phyloP scores from a whole-genome alignment of 164 flowering plant genomes.

The Macadamia integrifolia region DNA sequence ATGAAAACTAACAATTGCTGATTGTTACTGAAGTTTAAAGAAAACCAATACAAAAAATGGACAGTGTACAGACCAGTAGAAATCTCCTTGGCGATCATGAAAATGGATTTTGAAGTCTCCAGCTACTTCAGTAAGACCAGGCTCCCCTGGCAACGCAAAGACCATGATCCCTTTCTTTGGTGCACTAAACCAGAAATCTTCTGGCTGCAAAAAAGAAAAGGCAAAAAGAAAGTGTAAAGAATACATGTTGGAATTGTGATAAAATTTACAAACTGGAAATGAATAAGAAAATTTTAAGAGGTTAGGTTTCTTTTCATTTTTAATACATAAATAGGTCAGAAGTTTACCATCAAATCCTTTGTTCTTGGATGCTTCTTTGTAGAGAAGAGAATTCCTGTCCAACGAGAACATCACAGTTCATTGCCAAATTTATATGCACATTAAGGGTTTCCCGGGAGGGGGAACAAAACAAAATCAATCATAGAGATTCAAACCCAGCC shows the following conservation, averaged over 20 bases:
- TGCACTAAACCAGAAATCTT: conserved; percentile 91
- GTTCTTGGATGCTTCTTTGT: conserved; percentile 88
- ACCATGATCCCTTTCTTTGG: conserved; percentile 97
- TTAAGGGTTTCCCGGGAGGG: too few species aligned
- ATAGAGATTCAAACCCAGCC: too few species aligned
- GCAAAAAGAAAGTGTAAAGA: not conserved
- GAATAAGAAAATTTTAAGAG: not conserved
- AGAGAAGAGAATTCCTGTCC: conserved; percentile 79
- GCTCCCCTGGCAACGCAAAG: conserved; percentile 96
- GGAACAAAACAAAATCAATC: too few species aligned
- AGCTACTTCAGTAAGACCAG: conserved; percentile 79
- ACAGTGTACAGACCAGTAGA: conserved; percentile 59
- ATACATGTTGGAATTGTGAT: not conserved
- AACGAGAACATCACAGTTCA: not conserved
- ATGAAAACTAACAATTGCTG: not conserved
- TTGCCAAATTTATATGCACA: not conserved
- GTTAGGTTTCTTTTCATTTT: too few species aligned
- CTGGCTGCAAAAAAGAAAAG: conserved; percentile 52
- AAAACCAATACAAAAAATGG: not conserved
- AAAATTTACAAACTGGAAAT: too few species aligned
- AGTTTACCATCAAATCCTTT: conserved; percentile 66
- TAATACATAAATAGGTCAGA: conserved; percentile 3
- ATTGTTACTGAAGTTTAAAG: not conserved
- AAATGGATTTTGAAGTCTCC: conserved; percentile 95
- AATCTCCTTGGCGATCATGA: conserved; percentile 97